Percentiles rank a stretch among this genome's conserved stretches.
phyloP scores from a whole-genome alignment of 805 yeast species.

The Millerago galiae region DNA sequence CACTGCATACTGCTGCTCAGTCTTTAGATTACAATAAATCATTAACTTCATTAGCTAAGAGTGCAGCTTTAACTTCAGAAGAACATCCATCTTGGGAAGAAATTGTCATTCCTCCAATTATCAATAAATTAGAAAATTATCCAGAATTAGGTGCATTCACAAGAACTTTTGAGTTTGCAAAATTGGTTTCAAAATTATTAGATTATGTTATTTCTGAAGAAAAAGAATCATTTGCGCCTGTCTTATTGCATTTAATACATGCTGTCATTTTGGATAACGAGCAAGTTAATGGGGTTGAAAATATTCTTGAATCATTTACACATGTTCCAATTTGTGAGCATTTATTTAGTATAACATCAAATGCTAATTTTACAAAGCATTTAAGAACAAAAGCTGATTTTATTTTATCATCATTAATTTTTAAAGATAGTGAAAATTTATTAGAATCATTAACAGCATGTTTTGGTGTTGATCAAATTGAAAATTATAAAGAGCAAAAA shows the following conservation, averaged over 20 bases:
- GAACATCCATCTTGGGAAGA: slow-evolving; percentile 19
- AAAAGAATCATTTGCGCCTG: slow-evolving; percentile 50
- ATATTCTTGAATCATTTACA: slow-evolving; percentile 40
- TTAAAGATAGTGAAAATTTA: slow-evolving; percentile 40
- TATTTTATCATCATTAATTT: slow-evolving; percentile 44
- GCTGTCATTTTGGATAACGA: slow-evolving; percentile 54
- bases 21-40: slow-evolving; percentile 44
- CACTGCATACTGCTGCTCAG: slow-evolving; percentile 43
- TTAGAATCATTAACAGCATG: slow-evolving; percentile 45
- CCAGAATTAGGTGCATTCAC: slow-evolving; percentile 42
- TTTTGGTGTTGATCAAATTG: slow-evolving; percentile 51
- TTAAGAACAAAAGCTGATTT: slow-evolving; percentile 50
- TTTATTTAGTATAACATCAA: slow-evolving; percentile 44
- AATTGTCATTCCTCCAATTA: slow-evolving; percentile 44
- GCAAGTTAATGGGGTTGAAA: slow-evolving; percentile 30
- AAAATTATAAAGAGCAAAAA: slow-evolving; percentile 42
- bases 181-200: slow-evolving; percentile 50
- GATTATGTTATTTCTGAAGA: slow-evolving; percentile 43
- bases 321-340: slow-evolving; percentile 51
- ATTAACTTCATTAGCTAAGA: slow-evolving; percentile 37
- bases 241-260: slow-evolving; percentile 62
- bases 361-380: slow-evolving; percentile 40
- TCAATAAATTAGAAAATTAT: slow-evolving; percentile 28
- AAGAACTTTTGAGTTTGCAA: slow-evolving; percentile 47
- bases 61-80: slow-evolving; percentile 29